A percentile compares a stretch with the other conserved stretches of the same genome.
These are phyloP conservation scores for Cotoneaster glaucophyllus DNA, from an alignment of 306 rosid genomes.

Conservation along the genomic window DNA sequence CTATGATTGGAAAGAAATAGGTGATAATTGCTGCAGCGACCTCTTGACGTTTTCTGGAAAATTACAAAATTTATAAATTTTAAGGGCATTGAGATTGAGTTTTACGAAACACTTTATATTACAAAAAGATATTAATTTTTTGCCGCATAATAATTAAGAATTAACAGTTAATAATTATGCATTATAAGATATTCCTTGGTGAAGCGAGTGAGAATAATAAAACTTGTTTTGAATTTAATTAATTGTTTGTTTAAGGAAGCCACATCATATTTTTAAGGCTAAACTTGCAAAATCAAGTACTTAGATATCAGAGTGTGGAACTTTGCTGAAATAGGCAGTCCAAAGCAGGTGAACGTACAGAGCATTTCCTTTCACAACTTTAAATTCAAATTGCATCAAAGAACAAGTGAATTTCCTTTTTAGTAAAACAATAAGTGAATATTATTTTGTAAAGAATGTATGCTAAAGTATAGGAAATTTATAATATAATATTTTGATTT, in stretches of 20 bases:
- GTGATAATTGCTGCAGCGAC: background rate
- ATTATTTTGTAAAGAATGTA: too few relatives aligned
- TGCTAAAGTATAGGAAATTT: too few relatives aligned
- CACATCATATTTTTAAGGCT: background rate
- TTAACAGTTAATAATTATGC: background rate
- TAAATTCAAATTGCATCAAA: background rate
- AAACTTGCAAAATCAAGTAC: background rate
- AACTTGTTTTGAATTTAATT: background rate
- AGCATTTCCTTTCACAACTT: background rate
- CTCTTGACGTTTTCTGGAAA: background rate
- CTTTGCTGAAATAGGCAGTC: background rate
- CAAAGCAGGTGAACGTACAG: background rate
- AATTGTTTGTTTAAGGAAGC: background rate
- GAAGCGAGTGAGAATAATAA: background rate
- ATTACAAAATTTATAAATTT: background rate
- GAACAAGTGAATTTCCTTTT: too few relatives aligned
- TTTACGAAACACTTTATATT: background rate
- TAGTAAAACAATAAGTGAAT: too few relatives aligned
- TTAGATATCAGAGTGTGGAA: background rate
- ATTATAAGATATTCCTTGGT: too few relatives aligned
- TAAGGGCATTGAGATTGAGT: background rate
- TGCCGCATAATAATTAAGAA: background rate
- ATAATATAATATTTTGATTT: too few relatives aligned
- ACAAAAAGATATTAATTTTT: too few relatives aligned
- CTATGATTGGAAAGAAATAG: slow-evolving; percentile 1